Conservation (phyloP, 1,284 basidiomycete genomes). For the Leccinum fallax region DNA sequence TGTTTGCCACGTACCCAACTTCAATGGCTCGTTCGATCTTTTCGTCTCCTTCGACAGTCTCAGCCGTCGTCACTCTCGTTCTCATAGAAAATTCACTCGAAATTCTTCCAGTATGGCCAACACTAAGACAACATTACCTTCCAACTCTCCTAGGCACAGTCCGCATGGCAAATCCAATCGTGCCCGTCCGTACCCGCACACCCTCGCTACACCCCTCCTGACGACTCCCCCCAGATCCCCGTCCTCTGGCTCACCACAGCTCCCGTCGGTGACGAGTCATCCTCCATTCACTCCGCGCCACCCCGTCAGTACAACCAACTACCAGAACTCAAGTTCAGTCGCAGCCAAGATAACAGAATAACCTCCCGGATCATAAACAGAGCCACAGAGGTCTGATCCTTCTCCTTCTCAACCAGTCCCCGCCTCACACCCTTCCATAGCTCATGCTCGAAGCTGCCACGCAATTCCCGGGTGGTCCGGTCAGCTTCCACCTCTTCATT, state of each 20-base stretch:
- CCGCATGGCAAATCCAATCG: conserved; percentile 40
- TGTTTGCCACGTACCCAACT: conserved; percentile 4
- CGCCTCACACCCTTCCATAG: conserved; percentile 5
- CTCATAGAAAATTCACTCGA: conserved; percentile 63
- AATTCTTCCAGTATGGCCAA: conserved; percentile 54
- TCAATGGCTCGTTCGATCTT: conserved; percentile 29
- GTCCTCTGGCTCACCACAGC: conserved; percentile 42
- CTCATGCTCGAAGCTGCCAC: conserved; percentile 35
- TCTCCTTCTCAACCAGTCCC: background rate
- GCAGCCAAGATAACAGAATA: conserved; percentile 45
- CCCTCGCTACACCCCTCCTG: background rate
- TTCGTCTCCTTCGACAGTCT: conserved; percentile 39
- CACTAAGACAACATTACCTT: conserved; percentile 57
- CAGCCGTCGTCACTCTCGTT: conserved; percentile 51
- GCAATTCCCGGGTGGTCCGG: conserved; percentile 38
- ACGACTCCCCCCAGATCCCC: conserved; percentile 36
- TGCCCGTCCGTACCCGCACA: conserved; percentile 36
- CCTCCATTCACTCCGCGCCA: conserved; percentile 31
- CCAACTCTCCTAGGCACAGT: conserved; percentile 48
- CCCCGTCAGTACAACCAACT: conserved; percentile 41
- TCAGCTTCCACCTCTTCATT: conserved; percentile 56
- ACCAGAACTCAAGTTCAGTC: conserved; percentile 46
- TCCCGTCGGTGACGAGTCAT: conserved; percentile 39
- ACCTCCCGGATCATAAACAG: conserved; percentile 44
- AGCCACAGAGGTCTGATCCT: conserved; percentile 46